Evolutionary conservation across 2,329 filamentous ascomycete genomes (phyloP), one percentile per base, ranked within the genome.

Genomic region (Stagonosporopsis rhizophila): DNA sequence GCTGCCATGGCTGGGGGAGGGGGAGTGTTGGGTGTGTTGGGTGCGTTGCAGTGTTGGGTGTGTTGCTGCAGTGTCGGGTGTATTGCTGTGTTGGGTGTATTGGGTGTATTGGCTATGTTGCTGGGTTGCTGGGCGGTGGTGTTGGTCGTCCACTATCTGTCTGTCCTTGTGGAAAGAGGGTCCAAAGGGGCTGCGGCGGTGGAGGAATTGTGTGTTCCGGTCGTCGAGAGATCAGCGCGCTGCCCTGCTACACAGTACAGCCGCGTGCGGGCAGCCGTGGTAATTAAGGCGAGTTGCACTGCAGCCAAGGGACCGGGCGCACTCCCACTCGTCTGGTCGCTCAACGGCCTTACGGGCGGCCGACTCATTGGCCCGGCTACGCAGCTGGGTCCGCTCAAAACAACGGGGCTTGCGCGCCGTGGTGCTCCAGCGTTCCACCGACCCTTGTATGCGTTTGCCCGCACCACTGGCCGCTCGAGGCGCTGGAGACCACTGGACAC

Each of bases 231-330:
- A 46, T 48, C 37, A 50, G 42, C 47, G 19, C 30, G 28, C 41
- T 51, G 55, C 44, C 44, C 44, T 54, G 15, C 50, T 15, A n/a
- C n/a, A n/a, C n/a, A n/a, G n/a, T n/a, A n/a, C n/a, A n/a, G 27
- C 17, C 15, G 17, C 42, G 51, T 28, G 61, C 56, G 53, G 64
- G 64, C 59, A 52, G 57, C 45, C 46, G 22, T 49, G 34, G 51
- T 56, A 59, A 55, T 58, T 30, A 56, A 53, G 52, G 52, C 48
- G 52, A 40, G 17, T 7, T 11, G n/a, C 19, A 40, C 27, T 45
- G 45, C 52, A 48, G 51, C 51, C 42, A 56, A 56, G 46, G 27
- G 25, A 44, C 46, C 49, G 35, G 41, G 45, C 23, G 46, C 25
- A 8, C 35, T 35, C 34, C 52, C 44, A 39, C 32, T 15, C 20